Base-by-base conservation (phyloP, 192 early-diverging fungal species). In the Umbelopsis ramanniana region DNA sequence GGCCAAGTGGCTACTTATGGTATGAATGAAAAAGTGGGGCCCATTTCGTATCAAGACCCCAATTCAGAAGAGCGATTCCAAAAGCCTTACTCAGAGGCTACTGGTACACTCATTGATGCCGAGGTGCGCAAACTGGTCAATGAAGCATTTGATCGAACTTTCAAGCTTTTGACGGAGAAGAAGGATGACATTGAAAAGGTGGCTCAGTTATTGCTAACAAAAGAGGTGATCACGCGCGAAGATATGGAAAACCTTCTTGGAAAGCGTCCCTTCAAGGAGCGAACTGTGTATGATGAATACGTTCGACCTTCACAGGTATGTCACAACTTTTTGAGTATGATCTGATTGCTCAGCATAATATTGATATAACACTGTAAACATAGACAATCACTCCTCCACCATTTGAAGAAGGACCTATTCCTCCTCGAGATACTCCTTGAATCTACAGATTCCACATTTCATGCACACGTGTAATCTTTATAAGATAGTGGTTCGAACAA, bases 71-170 rank as follows among this genome's bases (percentile, higher is more conserved):
- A 90, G 46, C 85, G 87, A 74, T 97, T 97, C 86, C 90, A 91
- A 70, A 99, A 99, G 82, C 97, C 97, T 15, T 99, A 95, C 81
- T 94, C 93, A 55, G 98, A 99, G 79, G 88, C 93, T 69, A 99
- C 98, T 0, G 97, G 91, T 45, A 82, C 87, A 68, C 75, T 99
- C 67, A 99, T 99, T 72, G 98, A 99, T 77, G 89, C 93, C 69
- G 96, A 98, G 79, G 98, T 93, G 22, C 88, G 97, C 46, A 85
- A 86, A 29, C 88, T 97, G 74, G 90, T 99, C 52, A 80, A 84
- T 52, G 71, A 81, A 4, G 96, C 97, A 0, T 97, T 96, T 81
- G 78, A 90, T 37, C 78, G 93, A n/a, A 98, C 97, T 2, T 75
- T 91, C 22, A 74, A 90, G 53, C 83, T 99, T 54, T 84, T 99